A percentile compares a stretch with the other conserved stretches of the same genome.
Conservation (phyloP, 192 early-diverging fungal species). For the Dimargaris cristalligena region DNA sequence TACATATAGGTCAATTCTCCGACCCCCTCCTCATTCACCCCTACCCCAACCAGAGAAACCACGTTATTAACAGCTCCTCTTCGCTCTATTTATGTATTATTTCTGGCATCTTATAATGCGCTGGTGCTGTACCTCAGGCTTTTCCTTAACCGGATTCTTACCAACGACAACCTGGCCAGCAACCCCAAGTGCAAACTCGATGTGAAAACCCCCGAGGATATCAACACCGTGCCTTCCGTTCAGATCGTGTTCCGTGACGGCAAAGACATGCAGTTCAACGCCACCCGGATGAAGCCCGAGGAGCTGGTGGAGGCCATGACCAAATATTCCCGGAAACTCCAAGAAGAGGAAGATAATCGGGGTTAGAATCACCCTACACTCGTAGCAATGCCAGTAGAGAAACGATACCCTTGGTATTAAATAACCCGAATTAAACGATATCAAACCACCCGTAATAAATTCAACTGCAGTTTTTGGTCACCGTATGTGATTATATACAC, state of each 20-base stretch:
- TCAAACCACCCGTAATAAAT: too few relatives aligned
- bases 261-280: constrained; percentile 3
- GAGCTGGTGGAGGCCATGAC: constrained; percentile 5
- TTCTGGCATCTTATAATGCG: too few relatives aligned
- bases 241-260: constrained; percentile 9
- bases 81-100: too few relatives aligned
- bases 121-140: constrained; percentile 1
- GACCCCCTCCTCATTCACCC: too few relatives aligned
- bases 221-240: background rate
- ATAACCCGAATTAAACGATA: background rate
- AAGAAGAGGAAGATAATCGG: constrained; percentile 4
- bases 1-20: too few relatives aligned
- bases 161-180: background rate
- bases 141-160: constrained; percentile 6
- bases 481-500: background rate
- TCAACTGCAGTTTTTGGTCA: background rate
- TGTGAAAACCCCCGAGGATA: background rate
- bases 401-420: background rate
- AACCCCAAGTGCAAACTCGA: constrained; percentile 6
- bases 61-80: too few relatives aligned
- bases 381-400: background rate
- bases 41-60: too few relatives aligned
- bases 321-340: background rate
- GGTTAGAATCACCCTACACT: background rate
- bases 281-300: background rate